These are phyloP conservation scores for Xylaria sp. DNA, from an alignment of 2,329 filamentous ascomycete genomes.

Conservation along the genomic window DNA sequence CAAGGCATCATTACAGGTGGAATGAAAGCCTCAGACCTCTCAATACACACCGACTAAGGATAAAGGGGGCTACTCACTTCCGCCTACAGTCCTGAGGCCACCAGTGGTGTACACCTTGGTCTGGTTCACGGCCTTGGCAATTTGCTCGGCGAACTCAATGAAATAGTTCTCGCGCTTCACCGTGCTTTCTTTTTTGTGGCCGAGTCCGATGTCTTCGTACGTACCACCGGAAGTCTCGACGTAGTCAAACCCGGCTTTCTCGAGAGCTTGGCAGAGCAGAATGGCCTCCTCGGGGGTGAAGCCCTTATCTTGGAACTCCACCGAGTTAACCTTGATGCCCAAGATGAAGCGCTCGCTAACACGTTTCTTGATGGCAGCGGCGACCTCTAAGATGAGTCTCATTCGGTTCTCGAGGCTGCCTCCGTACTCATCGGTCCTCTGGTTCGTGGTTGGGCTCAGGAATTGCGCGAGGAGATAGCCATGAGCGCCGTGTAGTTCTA, in stretches of 20 bases:
- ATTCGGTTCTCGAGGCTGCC: conserved; percentile 56
- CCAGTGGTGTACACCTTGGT: conserved; percentile 60
- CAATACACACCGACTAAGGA: neutral
- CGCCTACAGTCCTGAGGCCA: conserved; percentile 56
- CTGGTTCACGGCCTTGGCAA: conserved; percentile 51
- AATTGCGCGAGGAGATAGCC: conserved; percentile 65
- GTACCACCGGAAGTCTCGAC: conserved; percentile 65
- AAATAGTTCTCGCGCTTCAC: conserved; percentile 61
- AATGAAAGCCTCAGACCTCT: neutral
- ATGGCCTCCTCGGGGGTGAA: conserved; percentile 56
- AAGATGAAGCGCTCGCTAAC: conserved; percentile 50
- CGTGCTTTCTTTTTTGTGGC: conserved; percentile 58
- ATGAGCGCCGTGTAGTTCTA: conserved; percentile 57
- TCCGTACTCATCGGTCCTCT: conserved; percentile 61
- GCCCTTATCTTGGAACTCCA: conserved; percentile 58
- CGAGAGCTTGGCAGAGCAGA: conserved; percentile 53
- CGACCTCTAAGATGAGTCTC: conserved; percentile 58
- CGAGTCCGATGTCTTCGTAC: conserved; percentile 57
- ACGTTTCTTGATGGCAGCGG: conserved; percentile 42
- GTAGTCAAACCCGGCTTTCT: conserved; percentile 57
- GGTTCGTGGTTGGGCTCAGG: conserved; percentile 56
- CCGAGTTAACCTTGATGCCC: conserved; percentile 62
- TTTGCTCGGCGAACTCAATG: conserved; percentile 58
- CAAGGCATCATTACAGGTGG: neutral
- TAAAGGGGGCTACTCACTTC: conserved; percentile 37